Evolutionary conservation across 2,329 filamentous ascomycete genomes (phyloP).

Genomic region (Teratosphaeria pseudoeucalypti): DNA sequence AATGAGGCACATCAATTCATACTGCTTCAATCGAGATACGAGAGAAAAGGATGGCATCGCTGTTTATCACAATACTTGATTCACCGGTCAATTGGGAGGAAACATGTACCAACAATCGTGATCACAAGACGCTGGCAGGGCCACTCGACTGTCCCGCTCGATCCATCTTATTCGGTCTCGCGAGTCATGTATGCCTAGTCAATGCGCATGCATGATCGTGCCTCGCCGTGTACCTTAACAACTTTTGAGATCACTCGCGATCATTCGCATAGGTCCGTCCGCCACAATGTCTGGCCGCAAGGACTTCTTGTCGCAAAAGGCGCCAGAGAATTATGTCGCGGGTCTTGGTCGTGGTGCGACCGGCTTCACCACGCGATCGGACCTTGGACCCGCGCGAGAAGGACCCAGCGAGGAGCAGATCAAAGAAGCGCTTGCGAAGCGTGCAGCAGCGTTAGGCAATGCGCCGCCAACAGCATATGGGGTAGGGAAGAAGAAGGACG

Average conservation of each 20-base stretch:
- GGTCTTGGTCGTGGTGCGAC: slow-evolving; percentile 96
- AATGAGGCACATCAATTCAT: no score
- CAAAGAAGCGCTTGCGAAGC: slow-evolving; percentile 91
- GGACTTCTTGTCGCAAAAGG: slow-evolving; percentile 80
- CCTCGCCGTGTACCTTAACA: neutral
- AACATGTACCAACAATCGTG: no score
- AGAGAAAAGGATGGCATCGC: no score
- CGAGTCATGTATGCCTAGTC: neutral
- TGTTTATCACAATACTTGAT: no score
- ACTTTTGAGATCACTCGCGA: neutral
- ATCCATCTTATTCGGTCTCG: neutral
- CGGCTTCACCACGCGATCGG: slow-evolving; percentile 93
- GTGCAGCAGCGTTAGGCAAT: slow-evolving; percentile 69
- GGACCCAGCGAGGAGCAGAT: slow-evolving; percentile 96
- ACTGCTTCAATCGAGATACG: neutral
- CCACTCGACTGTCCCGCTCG: neutral
- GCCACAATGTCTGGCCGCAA: slow-evolving; percentile 52
- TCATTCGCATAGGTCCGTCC: neutral
- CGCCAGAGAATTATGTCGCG: slow-evolving; percentile 60
- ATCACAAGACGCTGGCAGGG: neutral
- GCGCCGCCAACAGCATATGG: slow-evolving; percentile 67
- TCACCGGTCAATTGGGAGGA: no score
- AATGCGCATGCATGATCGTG: neutral
- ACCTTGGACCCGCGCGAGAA: slow-evolving; percentile 88
- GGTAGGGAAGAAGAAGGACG: slow-evolving; percentile 55